phyloP scores from a whole-genome alignment of 1,284 basidiomycete genomes.

The Sporisorium iseilematis-ciliati region DNA sequence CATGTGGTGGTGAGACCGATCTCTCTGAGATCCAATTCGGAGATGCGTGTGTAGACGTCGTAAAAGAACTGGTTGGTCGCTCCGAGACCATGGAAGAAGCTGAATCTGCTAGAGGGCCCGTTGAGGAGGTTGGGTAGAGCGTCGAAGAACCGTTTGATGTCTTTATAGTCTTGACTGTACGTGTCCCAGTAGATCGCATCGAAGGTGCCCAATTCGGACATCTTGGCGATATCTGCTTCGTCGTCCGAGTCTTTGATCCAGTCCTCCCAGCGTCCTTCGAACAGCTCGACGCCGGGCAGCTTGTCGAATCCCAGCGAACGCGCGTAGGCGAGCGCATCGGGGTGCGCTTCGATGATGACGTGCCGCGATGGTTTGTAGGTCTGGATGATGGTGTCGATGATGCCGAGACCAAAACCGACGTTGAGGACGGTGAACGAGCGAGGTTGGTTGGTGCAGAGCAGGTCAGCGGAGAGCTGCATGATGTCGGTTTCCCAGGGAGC shows the following conservation, averaged over 20 bases:
- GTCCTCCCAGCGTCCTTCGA: conserved; percentile 70
- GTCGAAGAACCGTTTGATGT: conserved; percentile 86
- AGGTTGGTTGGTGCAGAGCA: conserved; percentile 58
- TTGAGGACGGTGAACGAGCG: conserved; percentile 82
- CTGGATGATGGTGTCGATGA: conserved; percentile 89
- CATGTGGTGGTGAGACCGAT: conserved; percentile 81
- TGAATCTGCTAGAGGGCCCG: conserved; percentile 78
- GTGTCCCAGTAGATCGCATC: conserved; percentile 96
- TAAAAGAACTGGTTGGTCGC: conserved; percentile 86
- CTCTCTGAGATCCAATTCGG: conserved; percentile 86
- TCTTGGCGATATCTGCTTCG: conserved; percentile 82
- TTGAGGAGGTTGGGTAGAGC: conserved; percentile 83
- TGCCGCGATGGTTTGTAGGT: conserved; percentile 78
- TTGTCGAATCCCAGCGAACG: conserved; percentile 70
- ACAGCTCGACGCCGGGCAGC: conserved; percentile 59
- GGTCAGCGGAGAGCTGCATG: conserved; percentile 57
- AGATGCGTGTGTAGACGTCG: conserved; percentile 87
- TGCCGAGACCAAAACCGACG: conserved; percentile 93
- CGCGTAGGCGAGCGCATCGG: conserved; percentile 87
- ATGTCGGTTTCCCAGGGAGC: conserved; percentile 74
- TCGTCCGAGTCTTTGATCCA: conserved; percentile 83
- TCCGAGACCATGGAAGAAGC: conserved; percentile 96
- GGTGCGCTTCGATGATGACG: conserved; percentile 94
- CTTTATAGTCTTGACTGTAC: conserved; percentile 86
- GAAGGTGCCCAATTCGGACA: conserved; percentile 77